Conservation (phyloP, 164 flowering plant genomes). For the Macadamia tetraphylla region DNA sequence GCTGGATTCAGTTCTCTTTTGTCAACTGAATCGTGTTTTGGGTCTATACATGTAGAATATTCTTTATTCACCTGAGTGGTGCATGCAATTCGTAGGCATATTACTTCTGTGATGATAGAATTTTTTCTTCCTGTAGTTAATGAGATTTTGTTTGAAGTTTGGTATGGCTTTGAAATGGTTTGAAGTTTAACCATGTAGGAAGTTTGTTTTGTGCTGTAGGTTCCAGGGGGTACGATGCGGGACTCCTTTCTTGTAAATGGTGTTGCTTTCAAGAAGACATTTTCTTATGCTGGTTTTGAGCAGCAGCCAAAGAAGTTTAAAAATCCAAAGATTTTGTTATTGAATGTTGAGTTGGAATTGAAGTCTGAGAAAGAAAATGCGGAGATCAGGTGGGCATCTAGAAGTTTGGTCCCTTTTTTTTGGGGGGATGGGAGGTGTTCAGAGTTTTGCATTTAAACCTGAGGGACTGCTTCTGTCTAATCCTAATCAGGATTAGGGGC, state of each 20-base stretch:
- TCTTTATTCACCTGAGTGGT: background rate
- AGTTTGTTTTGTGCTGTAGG: constrained; percentile 37
- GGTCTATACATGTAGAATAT: too few relatives aligned
- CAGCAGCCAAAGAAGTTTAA: constrained; percentile 95
- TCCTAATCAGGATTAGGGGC: too few relatives aligned
- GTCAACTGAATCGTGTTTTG: too few relatives aligned
- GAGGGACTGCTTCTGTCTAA: background rate
- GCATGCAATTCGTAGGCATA: background rate
- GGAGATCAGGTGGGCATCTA: constrained; percentile 67
- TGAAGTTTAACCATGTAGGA: background rate
- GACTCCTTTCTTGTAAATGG: constrained; percentile 98
- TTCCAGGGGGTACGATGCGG: constrained; percentile 95
- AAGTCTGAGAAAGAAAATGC: constrained; percentile 99
- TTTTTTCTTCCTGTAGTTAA: background rate
- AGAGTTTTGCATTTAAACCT: background rate
- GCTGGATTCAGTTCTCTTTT: too few relatives aligned
- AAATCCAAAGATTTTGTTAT: constrained; percentile 74
- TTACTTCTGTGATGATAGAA: background rate
- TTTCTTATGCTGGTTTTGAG: constrained; percentile 96
- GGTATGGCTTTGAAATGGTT: background rate
- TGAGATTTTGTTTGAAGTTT: background rate
- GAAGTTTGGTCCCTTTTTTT: background rate
- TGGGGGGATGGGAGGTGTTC: background rate
- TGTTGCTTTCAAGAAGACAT: constrained; percentile 94
- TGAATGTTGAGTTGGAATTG: constrained; percentile 89